Evolutionary conservation across 768 basidiomycete genomes (phyloP), one percentile per base, ranked within the genome.

Genomic region (Phylloporus sp.): DNA sequence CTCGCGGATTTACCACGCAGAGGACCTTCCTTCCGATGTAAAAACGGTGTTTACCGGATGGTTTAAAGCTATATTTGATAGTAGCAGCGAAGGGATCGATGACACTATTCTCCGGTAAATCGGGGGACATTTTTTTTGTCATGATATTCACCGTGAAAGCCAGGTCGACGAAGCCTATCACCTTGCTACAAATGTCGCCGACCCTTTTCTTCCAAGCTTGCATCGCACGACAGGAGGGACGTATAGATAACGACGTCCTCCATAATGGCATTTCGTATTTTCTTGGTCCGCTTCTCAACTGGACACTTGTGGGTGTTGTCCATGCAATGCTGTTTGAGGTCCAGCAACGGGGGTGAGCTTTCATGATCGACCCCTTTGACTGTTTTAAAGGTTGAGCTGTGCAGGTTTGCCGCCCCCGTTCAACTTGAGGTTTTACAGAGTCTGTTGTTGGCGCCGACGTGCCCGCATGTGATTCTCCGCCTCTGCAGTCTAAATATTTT

Each of bases 11-110:
- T 70, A 77, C 44, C 63, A 72, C 6, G 27, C 66, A 0, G 74
- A 77, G 8, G 71, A 72, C 20, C 65, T 81, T 10, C 66, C 73
- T 16, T 58, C 56, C 27, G 78, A 80, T 45, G 79, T 80, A 35
- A 60, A 68, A 35, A 53, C 55, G 36, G 74, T 76, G 18, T 80
- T 81, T 55, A 62, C 67, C 29, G 71, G 74, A 9, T 92, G 90
- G 90, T 81, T 77, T 58, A 90, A 88, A 60, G 85, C 86, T 0
- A 72, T 92, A 24, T 91, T 91, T 64, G 88, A 90, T 62, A 82
- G 73, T 44, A 71, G 72, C 53, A 89, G 81, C 56, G 90, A 91
- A 64, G 90, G 90, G 1, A 91, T 92, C 24, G 90, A 91, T 57
- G 90, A 92, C 59, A 82, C 79, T 13, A 86, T 89, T 49, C 70